These are phyloP conservation scores for Brassica nigra DNA, from an alignment of 345 rosid species.

Conservation along the genomic window DNA sequence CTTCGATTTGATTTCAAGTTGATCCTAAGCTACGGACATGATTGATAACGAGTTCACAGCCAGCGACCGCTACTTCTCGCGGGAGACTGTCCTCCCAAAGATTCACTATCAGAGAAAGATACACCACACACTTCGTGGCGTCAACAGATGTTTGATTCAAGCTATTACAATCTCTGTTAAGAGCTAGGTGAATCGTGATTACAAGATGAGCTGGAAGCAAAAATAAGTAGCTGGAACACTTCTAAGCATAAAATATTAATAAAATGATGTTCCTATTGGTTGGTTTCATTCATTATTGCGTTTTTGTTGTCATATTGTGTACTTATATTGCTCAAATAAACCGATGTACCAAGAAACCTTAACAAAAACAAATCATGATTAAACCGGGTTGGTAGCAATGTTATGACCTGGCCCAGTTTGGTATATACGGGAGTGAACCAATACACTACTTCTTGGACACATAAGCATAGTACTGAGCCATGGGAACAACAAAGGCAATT, in stretches of 20 bases:
- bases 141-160: too few relatives aligned
- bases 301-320: slow-evolving; percentile 5
- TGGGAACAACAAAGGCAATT: slow-evolving; percentile 92
- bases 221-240: slow-evolving; percentile 21
- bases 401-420: slow-evolving; percentile 37
- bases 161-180: too few relatives aligned
- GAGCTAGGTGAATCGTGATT: too few relatives aligned
- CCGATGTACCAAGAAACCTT: slow-evolving; percentile 1
- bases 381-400: slow-evolving; percentile 10
- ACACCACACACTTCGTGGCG: too few relatives aligned
- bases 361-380: slow-evolving; percentile 12
- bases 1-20: too few relatives aligned
- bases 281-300: slow-evolving; percentile 7
- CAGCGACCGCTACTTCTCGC: too few relatives aligned
- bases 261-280: slow-evolving; percentile 5
- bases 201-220: too few relatives aligned
- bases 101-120: too few relatives aligned
- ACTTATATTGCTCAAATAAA: slow-evolving; percentile 19
- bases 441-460: slow-evolving; percentile 68
- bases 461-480: slow-evolving; percentile 96
- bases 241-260: slow-evolving; percentile 67
- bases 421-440: slow-evolving; percentile 21
- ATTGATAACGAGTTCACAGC: too few relatives aligned
- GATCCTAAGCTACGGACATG: too few relatives aligned
- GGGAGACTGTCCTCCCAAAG: too few relatives aligned